A percentile compares a stretch with the other conserved stretches of the same genome.
Evolutionary conservation across 108 stramenopile species (phyloP).

Genomic region (Cyclostephanos tholiformis): DNA sequence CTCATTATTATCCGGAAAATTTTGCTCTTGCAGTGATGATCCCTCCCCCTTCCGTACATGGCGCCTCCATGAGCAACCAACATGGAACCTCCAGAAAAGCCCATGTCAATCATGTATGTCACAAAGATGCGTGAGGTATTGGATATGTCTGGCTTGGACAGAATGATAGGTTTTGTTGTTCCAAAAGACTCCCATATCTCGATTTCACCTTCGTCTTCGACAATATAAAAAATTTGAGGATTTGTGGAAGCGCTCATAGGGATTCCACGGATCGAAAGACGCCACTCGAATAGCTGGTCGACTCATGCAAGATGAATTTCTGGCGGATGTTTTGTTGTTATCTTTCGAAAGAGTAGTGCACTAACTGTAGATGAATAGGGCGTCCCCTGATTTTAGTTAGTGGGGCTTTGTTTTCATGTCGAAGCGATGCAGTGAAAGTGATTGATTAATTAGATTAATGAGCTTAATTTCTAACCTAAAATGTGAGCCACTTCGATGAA

Average conservation of each 20-base stretch:
- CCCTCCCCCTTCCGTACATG: slow-evolving; percentile 9
- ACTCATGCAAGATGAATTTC: too few species aligned
- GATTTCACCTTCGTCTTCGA: slow-evolving; percentile 8
- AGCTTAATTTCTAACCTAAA: too few species aligned
- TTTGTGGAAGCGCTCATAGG: slow-evolving; percentile 31
- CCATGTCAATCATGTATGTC: slow-evolving; percentile 20
- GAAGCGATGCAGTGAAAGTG: too few species aligned
- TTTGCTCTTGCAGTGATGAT: slow-evolving; percentile 34
- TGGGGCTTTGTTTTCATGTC: too few species aligned
- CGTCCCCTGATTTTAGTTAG: too few species aligned
- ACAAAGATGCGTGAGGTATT: slow-evolving; percentile 6
- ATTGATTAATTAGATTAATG: too few species aligned
- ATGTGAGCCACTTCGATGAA: too few species aligned
- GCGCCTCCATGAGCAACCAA: slow-evolving; percentile 11
- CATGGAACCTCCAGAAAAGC: slow-evolving; percentile 12
- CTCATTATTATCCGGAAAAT: slow-evolving; percentile 11
- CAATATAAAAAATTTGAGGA: slow-evolving; percentile 3
- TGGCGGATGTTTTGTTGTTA: too few species aligned
- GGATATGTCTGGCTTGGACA: background rate
- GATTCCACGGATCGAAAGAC: slow-evolving; percentile 6
- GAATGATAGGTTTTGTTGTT: slow-evolving; percentile 20
- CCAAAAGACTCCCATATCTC: slow-evolving; percentile 15
- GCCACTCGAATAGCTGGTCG: slow-evolving; percentile 9
- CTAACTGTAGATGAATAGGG: too few species aligned
- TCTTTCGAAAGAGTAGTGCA: too few species aligned